phyloP scores from a whole-genome alignment of 2,329 filamentous ascomycete species.

The Phialophora macrospora region DNA sequence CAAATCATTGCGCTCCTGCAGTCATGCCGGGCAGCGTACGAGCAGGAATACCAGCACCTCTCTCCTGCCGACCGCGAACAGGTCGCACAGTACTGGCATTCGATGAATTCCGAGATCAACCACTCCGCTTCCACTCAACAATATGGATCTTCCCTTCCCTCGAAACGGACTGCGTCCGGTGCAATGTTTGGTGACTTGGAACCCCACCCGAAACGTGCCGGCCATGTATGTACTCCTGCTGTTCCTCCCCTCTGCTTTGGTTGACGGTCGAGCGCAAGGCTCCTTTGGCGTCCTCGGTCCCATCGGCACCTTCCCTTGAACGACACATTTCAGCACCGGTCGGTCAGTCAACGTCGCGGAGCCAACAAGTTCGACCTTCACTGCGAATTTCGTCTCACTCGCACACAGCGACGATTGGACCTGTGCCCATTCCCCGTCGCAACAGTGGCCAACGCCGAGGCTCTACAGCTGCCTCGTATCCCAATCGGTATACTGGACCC shows the following conservation, averaged over 20 bases:
- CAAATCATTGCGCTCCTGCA: constrained; percentile 30
- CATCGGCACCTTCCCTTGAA: constrained; percentile 35
- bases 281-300: constrained; percentile 31
- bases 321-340: constrained; percentile 38
- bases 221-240: constrained; percentile 38
- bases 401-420: constrained; percentile 37
- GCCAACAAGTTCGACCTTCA: constrained; percentile 40
- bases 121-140: constrained; percentile 16
- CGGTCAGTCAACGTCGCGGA: constrained; percentile 16
- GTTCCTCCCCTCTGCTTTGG: constrained; percentile 31
- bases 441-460: constrained; percentile 26
- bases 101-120: constrained; percentile 27
- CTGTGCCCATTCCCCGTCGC: constrained; percentile 39
- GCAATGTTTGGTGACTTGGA: constrained; percentile 44
- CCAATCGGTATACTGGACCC: constrained; percentile 47
- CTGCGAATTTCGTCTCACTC: constrained; percentile 39
- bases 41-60: constrained; percentile 35
- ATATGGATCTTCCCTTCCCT: constrained; percentile 30
- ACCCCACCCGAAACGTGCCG: constrained; percentile 49
- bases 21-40: constrained; percentile 34
- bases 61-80: constrained; percentile 33
- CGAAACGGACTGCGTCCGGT: constrained; percentile 34
- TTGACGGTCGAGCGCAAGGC: constrained; percentile 35
- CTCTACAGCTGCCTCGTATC: constrained; percentile 43
- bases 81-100: constrained; percentile 31